Evolutionary conservation across 257 asterid genomes (phyloP), one percentile per base, ranked within the genome.

Genomic region (Przewalskia tangutica): DNA sequence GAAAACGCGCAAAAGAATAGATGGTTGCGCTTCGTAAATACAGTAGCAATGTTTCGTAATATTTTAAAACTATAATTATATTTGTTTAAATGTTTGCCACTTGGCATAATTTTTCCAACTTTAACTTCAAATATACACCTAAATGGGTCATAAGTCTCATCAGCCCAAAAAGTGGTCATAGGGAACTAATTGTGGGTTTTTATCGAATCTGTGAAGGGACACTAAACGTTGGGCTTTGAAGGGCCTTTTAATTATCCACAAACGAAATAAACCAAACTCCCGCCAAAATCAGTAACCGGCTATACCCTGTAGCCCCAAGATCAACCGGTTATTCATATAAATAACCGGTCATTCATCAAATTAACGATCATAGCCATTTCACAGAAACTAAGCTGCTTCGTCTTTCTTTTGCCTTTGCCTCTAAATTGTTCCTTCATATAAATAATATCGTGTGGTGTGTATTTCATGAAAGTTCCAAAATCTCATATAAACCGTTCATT

Each of bases 211-310:
- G 32, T 2, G 32, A 38, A 7, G 11, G 20, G 5, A 34, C 44
- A 34, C 23, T 66, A 67, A 17, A 42, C 16, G 6, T 10, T 44
- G 78, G 78, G 79, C 58, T 46, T 18, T 46, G 12, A 48, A 46
- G 36, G 79, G 11, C 59, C 40, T 12, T 12, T 6, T 4, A 32
- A 64, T 13, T 11, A 46, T 71, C 42, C 42, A 46, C 42, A 48
- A 71, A 71, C n/a, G 79, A 71, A 71, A 71, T 23, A 71, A 71
- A 46, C 59, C 12, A 20, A 12, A 40, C 87, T 87, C 88, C 88
- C 88, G 90, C 90, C 90, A 87, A 87, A 84, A 50, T 6, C 14
- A 53, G 40, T 32, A 81, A 85, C 86, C 63, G 83, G 86, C 83
- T 70, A 77, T 77, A 48, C 32, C 85, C 67, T 48, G 84, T 81